Base-by-base conservation (phyloP, 75 land plant species). In the Adiantum capillusveneris region DNA sequence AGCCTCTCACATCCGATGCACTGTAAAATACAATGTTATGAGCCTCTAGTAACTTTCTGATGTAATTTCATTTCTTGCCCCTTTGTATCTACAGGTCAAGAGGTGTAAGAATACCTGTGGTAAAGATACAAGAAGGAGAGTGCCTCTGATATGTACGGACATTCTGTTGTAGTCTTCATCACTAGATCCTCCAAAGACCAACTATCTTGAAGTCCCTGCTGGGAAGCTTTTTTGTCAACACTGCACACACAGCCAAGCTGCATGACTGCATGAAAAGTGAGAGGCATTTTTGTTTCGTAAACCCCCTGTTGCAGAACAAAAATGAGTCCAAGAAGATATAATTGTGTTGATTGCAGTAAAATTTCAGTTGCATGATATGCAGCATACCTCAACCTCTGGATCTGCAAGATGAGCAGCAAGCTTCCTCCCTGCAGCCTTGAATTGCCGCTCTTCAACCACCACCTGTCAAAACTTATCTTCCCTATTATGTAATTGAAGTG, bases 121-220 rank as follows among this genome's bases (percentile, higher is more conserved):
- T 94, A 94, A 39, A 94, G 45, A 67, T 83, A 94, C 55, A 94
- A 73, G 68, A 71, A 89, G 41, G 95, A 56, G 25, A 94, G 39
- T 0, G 70, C 53, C 14, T 84, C 76, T 29, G 73, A 74, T 45
- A 90, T 62, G 76, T 85, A 94, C 57, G 81, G 56, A 65, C 85
- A 94, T 63, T 94, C 98, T 29, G 98, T 78, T 27, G 96, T 89
- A 9, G 98, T 94, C 71, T 94, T 94, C 96, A 90, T 94, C 28
- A 77, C 80, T 61, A 94, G 55, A 31, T 94, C 90, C 58, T 62
- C 66, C 44, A 94, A 58, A 64, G 73, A 80, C 96, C 96, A 89
- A 31, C 78, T 77, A 62, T 89, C 85, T 34, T 61, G 74, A 1
- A 66, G 34, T 48, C 68, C 86, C 18, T 68, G 74, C 26, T 72